Conservation (phyloP, 2,329 filamentous ascomycete species). For the Truncatella angustata region DNA sequence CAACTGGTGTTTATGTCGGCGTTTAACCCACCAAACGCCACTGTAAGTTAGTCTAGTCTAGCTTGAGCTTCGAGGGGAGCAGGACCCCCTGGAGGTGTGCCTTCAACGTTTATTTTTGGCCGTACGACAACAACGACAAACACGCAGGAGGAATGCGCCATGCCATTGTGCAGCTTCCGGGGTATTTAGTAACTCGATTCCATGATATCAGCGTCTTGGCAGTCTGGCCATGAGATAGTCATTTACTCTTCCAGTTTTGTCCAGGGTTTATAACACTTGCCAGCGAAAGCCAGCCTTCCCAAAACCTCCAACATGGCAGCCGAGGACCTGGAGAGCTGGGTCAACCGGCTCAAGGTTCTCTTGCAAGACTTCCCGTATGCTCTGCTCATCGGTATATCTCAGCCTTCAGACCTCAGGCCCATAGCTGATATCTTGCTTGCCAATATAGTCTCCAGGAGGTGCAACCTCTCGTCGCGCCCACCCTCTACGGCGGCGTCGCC, state of each 20-base stretch:
- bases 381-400: no score
- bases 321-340: constrained; percentile 25
- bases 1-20: no score
- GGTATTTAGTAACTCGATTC: no score
- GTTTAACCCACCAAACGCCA: no score
- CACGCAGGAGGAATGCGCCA: background rate
- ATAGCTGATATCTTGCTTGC: no score
- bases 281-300: background rate
- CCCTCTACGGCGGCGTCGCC: constrained; percentile 17
- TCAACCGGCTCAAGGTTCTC: constrained; percentile 19
- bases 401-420: no score
- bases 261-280: no score
- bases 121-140: background rate
- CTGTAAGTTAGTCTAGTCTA: no score
- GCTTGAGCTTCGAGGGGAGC: background rate
- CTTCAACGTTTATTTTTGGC: background rate
- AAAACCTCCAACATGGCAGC: constrained; percentile 20
- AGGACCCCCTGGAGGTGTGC: background rate
- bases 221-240: no score
- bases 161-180: background rate
- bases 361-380: constrained; percentile 24
- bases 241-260: no score
- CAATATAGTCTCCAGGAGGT: constrained; percentile 21
- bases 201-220: no score
- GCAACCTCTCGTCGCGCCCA: constrained; percentile 15